These are phyloP conservation scores for Diaporthe sp. DNA, from an alignment of 2,329 filamentous ascomycete genomes.

Conservation along the genomic window DNA sequence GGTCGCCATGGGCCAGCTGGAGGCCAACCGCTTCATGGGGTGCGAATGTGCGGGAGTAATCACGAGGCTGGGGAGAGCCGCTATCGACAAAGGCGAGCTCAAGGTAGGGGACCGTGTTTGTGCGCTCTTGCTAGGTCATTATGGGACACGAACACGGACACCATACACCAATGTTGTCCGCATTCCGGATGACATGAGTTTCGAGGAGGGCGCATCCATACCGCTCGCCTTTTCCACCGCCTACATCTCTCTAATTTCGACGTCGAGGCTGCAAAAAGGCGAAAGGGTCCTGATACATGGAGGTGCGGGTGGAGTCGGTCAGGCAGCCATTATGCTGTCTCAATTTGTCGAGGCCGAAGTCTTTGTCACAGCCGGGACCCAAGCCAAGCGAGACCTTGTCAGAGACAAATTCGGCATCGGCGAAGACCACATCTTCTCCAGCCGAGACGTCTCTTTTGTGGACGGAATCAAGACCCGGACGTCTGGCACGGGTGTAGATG, in stretches of 20 bases:
- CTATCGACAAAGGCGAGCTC: background rate
- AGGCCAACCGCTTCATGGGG: background rate
- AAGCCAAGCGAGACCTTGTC: slow-evolving; percentile 48
- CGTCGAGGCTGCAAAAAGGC: slow-evolving; percentile 45
- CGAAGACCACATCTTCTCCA: slow-evolving; percentile 49
- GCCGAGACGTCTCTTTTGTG: slow-evolving; percentile 47
- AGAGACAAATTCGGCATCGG: slow-evolving; percentile 47
- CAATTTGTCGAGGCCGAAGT: slow-evolving; percentile 49
- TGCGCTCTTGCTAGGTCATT: slow-evolving; percentile 38
- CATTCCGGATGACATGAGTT: slow-evolving; percentile 50
- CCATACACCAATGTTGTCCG: background rate
- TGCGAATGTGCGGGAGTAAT: background rate
- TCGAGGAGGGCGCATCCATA: slow-evolving; percentile 51
- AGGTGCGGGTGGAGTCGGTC: slow-evolving; percentile 45
- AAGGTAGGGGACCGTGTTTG: background rate
- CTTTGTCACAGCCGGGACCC: slow-evolving; percentile 48
- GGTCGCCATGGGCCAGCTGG: slow-evolving; percentile 6
- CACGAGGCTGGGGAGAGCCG: slow-evolving; percentile 30
- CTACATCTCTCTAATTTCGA: slow-evolving; percentile 48
- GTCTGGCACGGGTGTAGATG: slow-evolving; percentile 47
- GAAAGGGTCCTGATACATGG: slow-evolving; percentile 47
- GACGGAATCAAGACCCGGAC: slow-evolving; percentile 45
- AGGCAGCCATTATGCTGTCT: slow-evolving; percentile 10
- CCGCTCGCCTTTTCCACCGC: slow-evolving; percentile 49
- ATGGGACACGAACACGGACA: slow-evolving; percentile 43